phyloP scores from a whole-genome alignment of 331 rosid species.

The Dryas integrifolia region DNA sequence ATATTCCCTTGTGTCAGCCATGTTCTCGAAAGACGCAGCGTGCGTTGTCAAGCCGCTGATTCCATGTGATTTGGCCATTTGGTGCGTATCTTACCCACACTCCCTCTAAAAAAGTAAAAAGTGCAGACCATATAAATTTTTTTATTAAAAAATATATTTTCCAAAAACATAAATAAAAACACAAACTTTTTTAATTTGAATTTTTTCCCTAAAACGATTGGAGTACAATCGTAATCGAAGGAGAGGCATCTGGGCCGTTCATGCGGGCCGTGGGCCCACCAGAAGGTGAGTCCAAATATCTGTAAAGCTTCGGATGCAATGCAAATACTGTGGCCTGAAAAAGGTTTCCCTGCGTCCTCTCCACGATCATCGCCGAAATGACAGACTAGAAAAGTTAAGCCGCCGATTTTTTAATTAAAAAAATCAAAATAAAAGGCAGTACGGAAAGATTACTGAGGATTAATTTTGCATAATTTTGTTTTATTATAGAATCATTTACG shows the following conservation, averaged over 20 bases:
- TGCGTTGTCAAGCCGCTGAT: slow-evolving; percentile 41
- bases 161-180: background rate
- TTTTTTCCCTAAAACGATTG: background rate
- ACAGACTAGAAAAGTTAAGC: background rate
- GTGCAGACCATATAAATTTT: background rate
- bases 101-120: background rate
- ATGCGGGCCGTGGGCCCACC: background rate
- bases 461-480: background rate
- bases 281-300: background rate
- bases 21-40: slow-evolving; percentile 24
- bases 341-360: background rate
- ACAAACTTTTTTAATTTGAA: background rate
- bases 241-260: slow-evolving; percentile 20
- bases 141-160: background rate
- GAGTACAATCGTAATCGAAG: background rate
- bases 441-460: background rate
- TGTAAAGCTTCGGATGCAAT: background rate
- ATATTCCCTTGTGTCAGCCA: slow-evolving; percentile 22
- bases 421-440: background rate
- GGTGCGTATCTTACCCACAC: slow-evolving; percentile 16
- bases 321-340: background rate
- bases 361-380: slow-evolving; percentile 14
- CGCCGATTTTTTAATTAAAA: background rate
- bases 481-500: background rate
- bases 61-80: slow-evolving; percentile 30